phyloP scores from a whole-genome alignment of 352 stramenopile species.

The Phytophthora pluvialis region DNA sequence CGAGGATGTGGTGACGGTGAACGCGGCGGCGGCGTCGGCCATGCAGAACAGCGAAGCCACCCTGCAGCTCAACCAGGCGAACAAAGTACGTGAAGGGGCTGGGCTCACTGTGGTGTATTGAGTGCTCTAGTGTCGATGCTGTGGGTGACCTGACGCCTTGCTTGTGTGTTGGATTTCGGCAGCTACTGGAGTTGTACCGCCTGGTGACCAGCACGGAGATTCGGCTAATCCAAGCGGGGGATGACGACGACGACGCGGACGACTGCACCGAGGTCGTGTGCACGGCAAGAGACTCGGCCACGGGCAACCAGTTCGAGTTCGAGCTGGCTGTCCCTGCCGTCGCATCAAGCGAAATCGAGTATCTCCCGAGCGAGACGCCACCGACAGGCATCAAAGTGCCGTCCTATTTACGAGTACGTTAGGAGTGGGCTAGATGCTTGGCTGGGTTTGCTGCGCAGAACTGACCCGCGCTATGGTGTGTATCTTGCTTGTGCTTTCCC shows the following conservation, averaged over 20 bases:
- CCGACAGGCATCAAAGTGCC: slow-evolving; percentile 60
- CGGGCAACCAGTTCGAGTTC: slow-evolving; percentile 75
- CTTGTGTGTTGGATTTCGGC: slow-evolving; percentile 6
- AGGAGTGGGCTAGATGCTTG: neutral
- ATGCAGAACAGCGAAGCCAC: slow-evolving; percentile 51
- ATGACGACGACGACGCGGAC: slow-evolving; percentile 59
- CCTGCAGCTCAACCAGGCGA: slow-evolving; percentile 68
- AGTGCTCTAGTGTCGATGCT: neutral
- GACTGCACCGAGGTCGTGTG: slow-evolving; percentile 74
- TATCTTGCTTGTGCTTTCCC: slow-evolving; percentile 1
- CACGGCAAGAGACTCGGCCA: slow-evolving; percentile 68
- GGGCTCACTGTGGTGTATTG: neutral
- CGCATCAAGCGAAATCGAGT: slow-evolving; percentile 80
- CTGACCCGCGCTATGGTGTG: neutral
- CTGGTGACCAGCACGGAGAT: slow-evolving; percentile 82
- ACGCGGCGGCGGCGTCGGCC: slow-evolving; percentile 37
- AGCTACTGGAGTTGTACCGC: slow-evolving; percentile 84
- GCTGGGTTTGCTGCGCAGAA: neutral
- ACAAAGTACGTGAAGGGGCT: slow-evolving; percentile 54
- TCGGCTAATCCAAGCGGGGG: slow-evolving; percentile 64
- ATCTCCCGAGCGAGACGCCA: slow-evolving; percentile 68
- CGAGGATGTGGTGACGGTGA: slow-evolving; percentile 46
- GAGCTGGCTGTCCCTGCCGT: slow-evolving; percentile 74
- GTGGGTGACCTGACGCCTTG: slow-evolving; percentile 1
- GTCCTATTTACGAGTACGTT: slow-evolving; percentile 75